phyloP scores from a whole-genome alignment of 2,329 filamentous ascomycete genomes.

The Talaromyces marneffei region DNA sequence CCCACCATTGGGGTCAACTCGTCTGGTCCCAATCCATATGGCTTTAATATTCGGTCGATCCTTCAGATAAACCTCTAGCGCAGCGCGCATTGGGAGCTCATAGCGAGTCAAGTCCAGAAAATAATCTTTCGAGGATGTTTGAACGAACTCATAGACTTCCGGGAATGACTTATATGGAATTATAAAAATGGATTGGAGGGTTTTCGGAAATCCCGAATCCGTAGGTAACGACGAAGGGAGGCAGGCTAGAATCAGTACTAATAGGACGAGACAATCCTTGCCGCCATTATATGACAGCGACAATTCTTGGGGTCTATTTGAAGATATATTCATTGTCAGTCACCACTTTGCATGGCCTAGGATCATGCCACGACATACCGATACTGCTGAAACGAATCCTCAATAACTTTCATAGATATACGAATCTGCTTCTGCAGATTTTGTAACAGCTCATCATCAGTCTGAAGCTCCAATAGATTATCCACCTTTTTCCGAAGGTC shows the following conservation, averaged over 20 bases:
- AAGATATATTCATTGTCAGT: not conserved
- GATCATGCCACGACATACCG: slow-evolving; percentile 8
- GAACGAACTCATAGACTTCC: slow-evolving; percentile 14
- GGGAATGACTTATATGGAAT: slow-evolving; percentile 12
- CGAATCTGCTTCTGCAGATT: slow-evolving; percentile 13
- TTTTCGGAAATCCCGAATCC: not conserved
- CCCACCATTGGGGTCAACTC: slow-evolving; percentile 87
- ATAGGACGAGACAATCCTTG: slow-evolving; percentile 15
- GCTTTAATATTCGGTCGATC: slow-evolving; percentile 56
- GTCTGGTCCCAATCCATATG: slow-evolving; percentile 79
- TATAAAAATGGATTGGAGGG: slow-evolving; percentile 14
- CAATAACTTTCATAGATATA: slow-evolving; percentile 12
- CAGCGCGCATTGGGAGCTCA: slow-evolving; percentile 12
- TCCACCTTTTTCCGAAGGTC: slow-evolving; percentile 11
- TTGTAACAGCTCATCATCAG: slow-evolving; percentile 11
- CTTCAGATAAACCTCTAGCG: slow-evolving; percentile 14
- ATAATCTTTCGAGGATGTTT: slow-evolving; percentile 9
- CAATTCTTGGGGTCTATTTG: slow-evolving; percentile 12
- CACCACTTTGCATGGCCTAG: not conserved
- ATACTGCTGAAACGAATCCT: slow-evolving; percentile 14
- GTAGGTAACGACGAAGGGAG: slow-evolving; percentile 1
- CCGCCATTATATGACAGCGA: slow-evolving; percentile 17
- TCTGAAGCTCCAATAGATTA: slow-evolving; percentile 4
- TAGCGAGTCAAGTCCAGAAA: slow-evolving; percentile 13
- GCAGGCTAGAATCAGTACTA: slow-evolving; percentile 14